These are phyloP conservation scores for Balamuthia mandrillaris DNA, from an alignment of 208 protist genomes.

Conservation along the genomic window DNA sequence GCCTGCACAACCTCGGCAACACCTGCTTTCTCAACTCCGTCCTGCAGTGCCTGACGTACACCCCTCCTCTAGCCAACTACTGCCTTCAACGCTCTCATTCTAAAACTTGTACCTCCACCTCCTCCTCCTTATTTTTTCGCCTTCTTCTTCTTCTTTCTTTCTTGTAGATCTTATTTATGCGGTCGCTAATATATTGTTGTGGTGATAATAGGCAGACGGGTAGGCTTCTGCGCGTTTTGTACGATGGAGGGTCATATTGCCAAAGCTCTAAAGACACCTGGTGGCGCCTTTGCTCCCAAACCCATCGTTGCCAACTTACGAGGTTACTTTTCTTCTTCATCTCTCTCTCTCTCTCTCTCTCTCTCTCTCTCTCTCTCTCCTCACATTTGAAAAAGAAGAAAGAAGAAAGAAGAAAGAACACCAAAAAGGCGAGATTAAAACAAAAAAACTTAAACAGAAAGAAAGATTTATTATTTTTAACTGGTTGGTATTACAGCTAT, in stretches of 20 bases:
- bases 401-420: not conserved
- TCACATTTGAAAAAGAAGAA: not conserved
- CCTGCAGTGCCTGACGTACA: slow-evolving; percentile 78
- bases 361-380: not conserved
- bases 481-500: slow-evolving; percentile 40
- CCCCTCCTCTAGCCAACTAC: slow-evolving; percentile 66
- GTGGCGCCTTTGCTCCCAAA: slow-evolving; percentile 42
- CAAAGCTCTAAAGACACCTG: not conserved
- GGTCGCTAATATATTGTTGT: too few species aligned
- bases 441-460: not conserved
- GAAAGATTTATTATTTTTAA: not conserved
- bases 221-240: slow-evolving; percentile 67
- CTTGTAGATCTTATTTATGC: too few species aligned
- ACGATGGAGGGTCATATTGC: slow-evolving; percentile 57
- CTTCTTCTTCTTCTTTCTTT: too few species aligned
- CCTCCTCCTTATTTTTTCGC: not conserved
- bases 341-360: not conserved
- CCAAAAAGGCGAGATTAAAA: not conserved
- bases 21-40: slow-evolving; percentile 81
- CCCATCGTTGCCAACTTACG: slow-evolving; percentile 51
- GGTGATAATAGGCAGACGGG: not conserved
- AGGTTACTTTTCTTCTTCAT: slow-evolving; percentile 23
- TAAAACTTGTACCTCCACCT: slow-evolving; percentile 34
- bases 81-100: slow-evolving; percentile 36
- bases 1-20: slow-evolving; percentile 77